phyloP scores from a whole-genome alignment of 352 stramenopile species.

The Phytopythium kandeliae region DNA sequence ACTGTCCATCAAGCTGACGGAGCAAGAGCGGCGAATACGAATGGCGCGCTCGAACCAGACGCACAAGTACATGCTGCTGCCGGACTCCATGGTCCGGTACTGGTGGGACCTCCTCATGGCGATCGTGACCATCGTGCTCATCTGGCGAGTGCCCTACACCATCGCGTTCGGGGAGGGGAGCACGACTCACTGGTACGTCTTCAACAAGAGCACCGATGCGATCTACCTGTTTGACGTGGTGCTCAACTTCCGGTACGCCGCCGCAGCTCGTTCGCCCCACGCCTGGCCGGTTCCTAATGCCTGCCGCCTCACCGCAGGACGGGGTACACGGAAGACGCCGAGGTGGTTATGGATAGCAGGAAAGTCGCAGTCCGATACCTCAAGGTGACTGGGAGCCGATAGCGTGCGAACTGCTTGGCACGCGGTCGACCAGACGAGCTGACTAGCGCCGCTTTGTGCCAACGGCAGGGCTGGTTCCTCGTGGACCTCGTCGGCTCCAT shows the following conservation, averaged over 20 bases:
- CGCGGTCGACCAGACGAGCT: too few species aligned
- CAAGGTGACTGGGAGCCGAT: constrained; percentile 30
- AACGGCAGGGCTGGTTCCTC: constrained; percentile 39
- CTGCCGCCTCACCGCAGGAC: constrained; percentile 16
- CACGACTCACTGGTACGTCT: constrained; percentile 35
- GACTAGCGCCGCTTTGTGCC: not conserved
- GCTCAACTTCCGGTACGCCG: constrained; percentile 42
- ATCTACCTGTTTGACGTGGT: constrained; percentile 52
- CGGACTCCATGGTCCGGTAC: constrained; percentile 37
- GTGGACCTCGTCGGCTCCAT: constrained; percentile 52
- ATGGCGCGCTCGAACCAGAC: constrained; percentile 17
- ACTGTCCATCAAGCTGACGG: constrained; percentile 46
- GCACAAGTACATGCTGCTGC: constrained; percentile 42
- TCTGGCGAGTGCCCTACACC: constrained; percentile 54
- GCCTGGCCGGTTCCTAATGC: not conserved
- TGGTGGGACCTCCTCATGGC: constrained; percentile 50
- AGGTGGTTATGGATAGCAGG: constrained; percentile 48
- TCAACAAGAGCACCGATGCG: constrained; percentile 39
- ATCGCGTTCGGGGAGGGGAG: constrained; percentile 44
- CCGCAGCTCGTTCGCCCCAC: not conserved
- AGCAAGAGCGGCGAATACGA: constrained; percentile 40
- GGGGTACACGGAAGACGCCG: constrained; percentile 46
- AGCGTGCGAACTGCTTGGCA: too few species aligned
- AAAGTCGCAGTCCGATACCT: constrained; percentile 41
- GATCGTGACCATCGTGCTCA: constrained; percentile 44